Evolutionary conservation across 129 eudicot species (phyloP).

Genomic region (Heracleum sosnowskyi): DNA sequence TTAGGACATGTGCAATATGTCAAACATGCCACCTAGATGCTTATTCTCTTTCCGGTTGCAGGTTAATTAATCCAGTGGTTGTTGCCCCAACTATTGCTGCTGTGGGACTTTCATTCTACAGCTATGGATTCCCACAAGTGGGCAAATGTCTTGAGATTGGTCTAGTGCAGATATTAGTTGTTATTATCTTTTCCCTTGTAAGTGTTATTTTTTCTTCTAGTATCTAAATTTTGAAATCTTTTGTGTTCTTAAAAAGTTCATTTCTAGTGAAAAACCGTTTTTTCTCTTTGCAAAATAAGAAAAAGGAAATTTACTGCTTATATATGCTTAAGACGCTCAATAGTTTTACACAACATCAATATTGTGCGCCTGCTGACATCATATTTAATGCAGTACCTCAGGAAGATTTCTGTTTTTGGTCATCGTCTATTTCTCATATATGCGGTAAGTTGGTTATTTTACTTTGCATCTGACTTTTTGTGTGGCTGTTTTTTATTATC

Average conservation of each 20-base stretch:
- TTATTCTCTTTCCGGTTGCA: slow-evolving; percentile 17
- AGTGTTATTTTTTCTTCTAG: slow-evolving; percentile 14
- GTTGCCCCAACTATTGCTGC: slow-evolving; percentile 97
- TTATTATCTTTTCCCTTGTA: slow-evolving; percentile 79
- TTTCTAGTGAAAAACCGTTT: neutral
- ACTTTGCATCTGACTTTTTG: neutral
- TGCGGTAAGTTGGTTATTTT: slow-evolving; percentile 49
- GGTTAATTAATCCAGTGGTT: slow-evolving; percentile 92
- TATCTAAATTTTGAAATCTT: neutral
- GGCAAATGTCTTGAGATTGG: slow-evolving; percentile 95
- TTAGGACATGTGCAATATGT: neutral
- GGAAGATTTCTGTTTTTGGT: slow-evolving; percentile 81
- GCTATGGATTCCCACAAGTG: slow-evolving; percentile 84
- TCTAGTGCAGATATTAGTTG: slow-evolving; percentile 68
- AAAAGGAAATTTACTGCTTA: neutral
- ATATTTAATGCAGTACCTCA: slow-evolving; percentile 70
- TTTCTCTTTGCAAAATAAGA: neutral
- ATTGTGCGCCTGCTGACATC: slow-evolving; percentile 7
- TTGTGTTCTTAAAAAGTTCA: neutral
- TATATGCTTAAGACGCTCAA: neutral
- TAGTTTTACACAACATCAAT: neutral
- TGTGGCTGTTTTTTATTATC: no score
- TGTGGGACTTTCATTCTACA: slow-evolving; percentile 94
- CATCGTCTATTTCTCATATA: slow-evolving; percentile 90
- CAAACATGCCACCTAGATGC: neutral